Base-by-base conservation (phyloP, 306 rosid genomes). In the Lupinus albus region DNA sequence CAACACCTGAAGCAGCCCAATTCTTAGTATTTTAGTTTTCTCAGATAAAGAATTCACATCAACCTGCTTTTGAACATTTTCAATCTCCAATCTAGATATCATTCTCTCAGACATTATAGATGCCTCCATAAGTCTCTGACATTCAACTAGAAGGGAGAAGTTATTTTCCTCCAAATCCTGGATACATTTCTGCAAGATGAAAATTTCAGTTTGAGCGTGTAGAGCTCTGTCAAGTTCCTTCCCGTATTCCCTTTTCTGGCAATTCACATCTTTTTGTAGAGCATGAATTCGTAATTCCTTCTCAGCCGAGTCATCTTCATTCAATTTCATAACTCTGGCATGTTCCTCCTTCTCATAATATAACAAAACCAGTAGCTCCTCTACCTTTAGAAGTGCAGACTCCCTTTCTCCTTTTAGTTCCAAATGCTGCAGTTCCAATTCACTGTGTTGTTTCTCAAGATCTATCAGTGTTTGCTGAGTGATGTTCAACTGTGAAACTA, bases 391-490 rank as follows among this genome's bases (percentile, higher is more conserved):
- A 76, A 90, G 87, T 32, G 91, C 75, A 6, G 88, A 80, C 62
- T 86, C 92, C 84, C 82, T 89, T 67, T 89, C 99, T 67, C 80
- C 84, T 64, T 79, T 77, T 52, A 88, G 73, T 42, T 53, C 82
- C 38, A 48, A 82, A 64, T 86, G 84, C 72, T 77, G 81, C 15
- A 47, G 49, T 16, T 83, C 84, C 76, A 84, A 58, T 55, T 79
- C 91, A 6, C 68, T 70, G 62, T 50, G 87, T 46, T 82, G 80
- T 67, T 76, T 78, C 74, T 80, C 83, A 36, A 86, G 79, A 79
- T 75, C 83, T 70, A 77, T 81, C 73, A 93, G 77, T 60, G 71
- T 79, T 76, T 77, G 75, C 61, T 50, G 75, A 71, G 92, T 75
- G 61, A 67, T 54, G 30, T 64, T 84, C 84, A 88, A 56, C 84